These are phyloP conservation scores for Colletotrichum phormii DNA, from an alignment of 2,329 filamentous ascomycete species.

Conservation along the genomic window DNA sequence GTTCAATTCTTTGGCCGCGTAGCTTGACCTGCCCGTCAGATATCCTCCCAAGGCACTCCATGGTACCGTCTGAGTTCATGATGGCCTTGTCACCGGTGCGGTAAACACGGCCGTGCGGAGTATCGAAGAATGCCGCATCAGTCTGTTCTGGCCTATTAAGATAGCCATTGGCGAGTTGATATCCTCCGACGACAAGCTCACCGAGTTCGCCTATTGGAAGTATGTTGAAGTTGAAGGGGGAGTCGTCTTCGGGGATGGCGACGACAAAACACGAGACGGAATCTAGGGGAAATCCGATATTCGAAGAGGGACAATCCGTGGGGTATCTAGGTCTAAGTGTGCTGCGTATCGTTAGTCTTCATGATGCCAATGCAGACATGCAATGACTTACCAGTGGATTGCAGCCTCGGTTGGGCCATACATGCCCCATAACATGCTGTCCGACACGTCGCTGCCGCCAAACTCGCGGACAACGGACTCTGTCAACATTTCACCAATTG, in stretches of 20 bases:
- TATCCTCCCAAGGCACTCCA: conserved; percentile 89
- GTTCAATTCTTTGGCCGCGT: conserved; percentile 83
- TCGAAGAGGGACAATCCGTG: conserved; percentile 44
- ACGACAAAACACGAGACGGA: conserved; percentile 85
- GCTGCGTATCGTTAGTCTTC: background rate
- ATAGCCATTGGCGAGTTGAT: conserved; percentile 84
- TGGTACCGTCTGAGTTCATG: conserved; percentile 72
- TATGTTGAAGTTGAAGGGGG: conserved; percentile 56
- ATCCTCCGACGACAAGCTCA: conserved; percentile 84
- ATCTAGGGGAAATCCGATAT: conserved; percentile 82
- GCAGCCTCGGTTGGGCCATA: conserved; percentile 94
- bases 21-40: conserved; percentile 87
- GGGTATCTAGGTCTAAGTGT: conserved; percentile 15
- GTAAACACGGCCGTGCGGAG: conserved; percentile 78
- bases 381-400: conserved; percentile 77
- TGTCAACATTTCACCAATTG: conserved; percentile 94
- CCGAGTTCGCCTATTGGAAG: conserved; percentile 76
- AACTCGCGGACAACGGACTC: conserved; percentile 82
- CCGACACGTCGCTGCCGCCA: conserved; percentile 64
- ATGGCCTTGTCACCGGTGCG: conserved; percentile 87
- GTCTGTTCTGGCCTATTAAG: conserved; percentile 86
- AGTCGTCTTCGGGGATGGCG: conserved; percentile 53
- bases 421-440: conserved; percentile 87
- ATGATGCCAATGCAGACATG: background rate
- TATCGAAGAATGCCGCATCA: conserved; percentile 74